A percentile compares a stretch with the other conserved stretches of the same genome.
These are phyloP conservation scores for Lentinus brumalis DNA, from an alignment of 768 basidiomycete genomes.

Conservation along the genomic window DNA sequence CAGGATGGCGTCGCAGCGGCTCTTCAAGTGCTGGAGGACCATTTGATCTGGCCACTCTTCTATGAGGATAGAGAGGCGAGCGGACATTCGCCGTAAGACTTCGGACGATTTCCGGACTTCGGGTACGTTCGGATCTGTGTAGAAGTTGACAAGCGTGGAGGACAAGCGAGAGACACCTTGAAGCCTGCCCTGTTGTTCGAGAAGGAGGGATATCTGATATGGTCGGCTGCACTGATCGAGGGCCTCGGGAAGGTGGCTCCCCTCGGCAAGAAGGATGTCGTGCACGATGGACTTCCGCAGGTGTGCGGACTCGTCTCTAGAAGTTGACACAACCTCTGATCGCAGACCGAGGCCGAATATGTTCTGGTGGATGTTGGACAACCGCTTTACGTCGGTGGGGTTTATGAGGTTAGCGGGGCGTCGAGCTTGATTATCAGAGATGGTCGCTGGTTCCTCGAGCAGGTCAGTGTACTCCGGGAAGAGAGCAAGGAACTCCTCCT, in stretches of 20 bases:
- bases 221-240: slow-evolving; percentile 56
- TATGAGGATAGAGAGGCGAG: slow-evolving; percentile 57
- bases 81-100: slow-evolving; percentile 51
- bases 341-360: slow-evolving; percentile 34
- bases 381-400: slow-evolving; percentile 36
- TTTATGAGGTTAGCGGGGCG: slow-evolving; percentile 33
- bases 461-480: slow-evolving; percentile 84
- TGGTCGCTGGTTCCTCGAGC: slow-evolving; percentile 34
- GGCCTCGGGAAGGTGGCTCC: slow-evolving; percentile 10
- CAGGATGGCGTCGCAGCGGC: slow-evolving; percentile 69
- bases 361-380: slow-evolving; percentile 51
- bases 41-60: slow-evolving; percentile 96
- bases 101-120: slow-evolving; percentile 66
- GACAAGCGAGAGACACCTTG: slow-evolving; percentile 21
- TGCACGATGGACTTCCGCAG: slow-evolving; percentile 9
- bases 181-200: slow-evolving; percentile 39
- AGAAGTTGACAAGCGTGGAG: slow-evolving; percentile 66
- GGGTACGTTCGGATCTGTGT: slow-evolving; percentile 70
- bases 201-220: slow-evolving; percentile 50
- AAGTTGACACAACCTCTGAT: slow-evolving; percentile 2
- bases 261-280: slow-evolving; percentile 13
- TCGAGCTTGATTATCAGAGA: background rate
- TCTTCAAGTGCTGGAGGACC: slow-evolving; percentile 84
- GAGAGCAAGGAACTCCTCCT: slow-evolving; percentile 77
- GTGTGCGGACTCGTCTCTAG: slow-evolving; percentile 10